Base-by-base conservation (phyloP, 345 rosid species). In the Arabidopsis suecica region DNA sequence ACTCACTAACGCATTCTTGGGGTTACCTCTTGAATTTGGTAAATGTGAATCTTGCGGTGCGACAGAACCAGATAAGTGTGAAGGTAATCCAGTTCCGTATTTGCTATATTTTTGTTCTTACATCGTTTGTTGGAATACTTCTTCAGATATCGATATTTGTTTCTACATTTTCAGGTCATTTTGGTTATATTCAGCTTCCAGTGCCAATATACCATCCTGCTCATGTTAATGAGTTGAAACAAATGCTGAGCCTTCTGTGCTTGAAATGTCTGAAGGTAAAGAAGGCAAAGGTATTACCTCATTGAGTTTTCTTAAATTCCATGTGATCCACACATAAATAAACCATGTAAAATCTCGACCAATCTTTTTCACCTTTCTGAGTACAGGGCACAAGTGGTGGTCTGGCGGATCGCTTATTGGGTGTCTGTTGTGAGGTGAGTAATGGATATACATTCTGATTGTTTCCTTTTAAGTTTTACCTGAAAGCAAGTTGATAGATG, bases 1-100 rank as follows among this genome's bases (percentile, higher is more conserved):
- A 80, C 86, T 93, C 7, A 79, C 88, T 10, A 95, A 95, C 79
- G 78, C 98, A 12, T 93, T 86, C 76, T 91, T 95, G 65, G 99
- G 99, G 28, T 74, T 95, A 82, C 99, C 99, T 3, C 87, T 95
- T 1, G 96, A 92, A 55, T 88, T 82, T 83, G 98, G 99, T 3
- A 90, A 88, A 82, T 95, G 99, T 65, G 96, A 88, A 58, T 85
- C 99, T 32, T 93, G 99, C 70, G 96, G 99, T 54, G 86, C 96
- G 3, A 82, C 96, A 20, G 99, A 93, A 72, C 70, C 84, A 14
- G 92, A 90, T 32, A 74, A 90, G 79, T 95, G 98, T 65, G 99
- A 90, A 88, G 99, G 98, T 88, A 76, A 48, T 83, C 56, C 32
- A 38, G 37, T 47, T 62, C 54, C 11, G 3, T 73, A 62, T 68